Base-by-base conservation (phyloP, 2,329 filamentous ascomycete species). In the Eutypa lata region DNA sequence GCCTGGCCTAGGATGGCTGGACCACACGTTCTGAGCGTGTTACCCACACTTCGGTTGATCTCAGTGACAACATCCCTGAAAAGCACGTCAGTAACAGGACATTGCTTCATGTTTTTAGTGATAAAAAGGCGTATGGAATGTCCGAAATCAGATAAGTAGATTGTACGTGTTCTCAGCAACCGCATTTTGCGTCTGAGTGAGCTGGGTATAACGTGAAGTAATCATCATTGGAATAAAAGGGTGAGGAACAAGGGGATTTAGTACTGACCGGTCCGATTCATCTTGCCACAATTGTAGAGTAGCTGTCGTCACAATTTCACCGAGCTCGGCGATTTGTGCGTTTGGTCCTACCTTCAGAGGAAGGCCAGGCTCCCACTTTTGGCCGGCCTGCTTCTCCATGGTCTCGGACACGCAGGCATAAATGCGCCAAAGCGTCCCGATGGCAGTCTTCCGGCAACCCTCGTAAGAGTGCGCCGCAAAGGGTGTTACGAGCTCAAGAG, bases 121-220 rank as follows among this genome's bases (percentile, higher is more conserved):
- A 14, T n/a, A 31, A 33, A 47, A 49, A 43, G 7, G 13, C 33
- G 6, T 31, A 22, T 43, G 19, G 24, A 28, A 51, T 14, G 48
- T 49, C 55, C 49, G 33, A 53, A 51, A 53, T 75, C 73, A 78
- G 74, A 73, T n/a, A n/a, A n/a, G 35, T 74, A 66, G 69, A 73
- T 72, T 78, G 79, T 75, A 83, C 88, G 91, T 78, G 75, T 95
- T 94, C 87, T 87, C 90, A 91, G 89, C 91, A 96, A 86, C 76
- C 85, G 85, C 89, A 84, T 76, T 77, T 82, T 76, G 90, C 87
- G 87, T 97, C 89, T 90, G 90, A 96, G 92, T 97, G 93, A 97
- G 92, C 92, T 97, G 92, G 91, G 93, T 93, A 83, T 93, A 92
- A 92, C 90, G 90, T 86, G 84, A 77, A 74, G 78, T 83, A 79